A percentile compares a stretch with the other conserved stretches of the same genome.
Evolutionary conservation across 1,139 yeast species (phyloP).

Genomic region (Geotrichum aggregatum): DNA sequence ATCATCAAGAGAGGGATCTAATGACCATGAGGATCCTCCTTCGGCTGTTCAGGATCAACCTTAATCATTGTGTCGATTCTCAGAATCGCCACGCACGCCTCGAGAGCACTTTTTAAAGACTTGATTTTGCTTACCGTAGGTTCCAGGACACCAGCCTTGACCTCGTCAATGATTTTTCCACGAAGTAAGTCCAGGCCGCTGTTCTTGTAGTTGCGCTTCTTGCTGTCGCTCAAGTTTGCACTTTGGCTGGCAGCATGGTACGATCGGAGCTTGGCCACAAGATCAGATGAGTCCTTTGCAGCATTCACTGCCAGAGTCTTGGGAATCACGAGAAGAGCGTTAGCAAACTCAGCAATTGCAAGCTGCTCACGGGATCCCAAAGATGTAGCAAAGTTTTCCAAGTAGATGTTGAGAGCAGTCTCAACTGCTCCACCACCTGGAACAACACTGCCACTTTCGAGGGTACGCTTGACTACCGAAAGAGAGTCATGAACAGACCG

Average conservation of each 20-base stretch:
- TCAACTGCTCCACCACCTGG: conserved; percentile 99
- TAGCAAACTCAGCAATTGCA: conserved; percentile 96
- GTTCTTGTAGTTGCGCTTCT: conserved; percentile 79
- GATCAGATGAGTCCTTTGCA: conserved; percentile 92
- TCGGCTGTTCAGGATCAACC: conserved; percentile 91
- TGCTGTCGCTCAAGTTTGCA: conserved; percentile 73
- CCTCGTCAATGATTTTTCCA: conserved; percentile 88
- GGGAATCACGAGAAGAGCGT: conserved; percentile 84
- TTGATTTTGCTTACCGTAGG: conserved; percentile 92
- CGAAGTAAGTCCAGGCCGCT: conserved; percentile 88
- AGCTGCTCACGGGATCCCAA: conserved; percentile 97
- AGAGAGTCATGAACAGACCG: conserved; percentile 92
- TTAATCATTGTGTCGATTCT: conserved; percentile 98
- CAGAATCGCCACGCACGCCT: conserved; percentile 95
- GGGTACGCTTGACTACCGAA: conserved; percentile 90
- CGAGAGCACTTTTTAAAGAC: conserved; percentile 90
- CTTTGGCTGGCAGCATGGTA: conserved; percentile 94
- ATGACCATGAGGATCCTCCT: conserved; percentile 59
- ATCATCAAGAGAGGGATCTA: conserved; percentile 20
- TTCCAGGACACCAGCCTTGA: conserved; percentile 82
- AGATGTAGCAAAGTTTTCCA: conserved; percentile 96
- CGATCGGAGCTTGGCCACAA: conserved; percentile 90
- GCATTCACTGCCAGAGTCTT: conserved; percentile 96
- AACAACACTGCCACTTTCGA: conserved; percentile 90
- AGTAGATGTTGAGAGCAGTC: conserved; percentile 86